These are phyloP conservation scores for Lecanicillium sp. DNA, from an alignment of 2,329 filamentous ascomycete genomes.

Conservation along the genomic window DNA sequence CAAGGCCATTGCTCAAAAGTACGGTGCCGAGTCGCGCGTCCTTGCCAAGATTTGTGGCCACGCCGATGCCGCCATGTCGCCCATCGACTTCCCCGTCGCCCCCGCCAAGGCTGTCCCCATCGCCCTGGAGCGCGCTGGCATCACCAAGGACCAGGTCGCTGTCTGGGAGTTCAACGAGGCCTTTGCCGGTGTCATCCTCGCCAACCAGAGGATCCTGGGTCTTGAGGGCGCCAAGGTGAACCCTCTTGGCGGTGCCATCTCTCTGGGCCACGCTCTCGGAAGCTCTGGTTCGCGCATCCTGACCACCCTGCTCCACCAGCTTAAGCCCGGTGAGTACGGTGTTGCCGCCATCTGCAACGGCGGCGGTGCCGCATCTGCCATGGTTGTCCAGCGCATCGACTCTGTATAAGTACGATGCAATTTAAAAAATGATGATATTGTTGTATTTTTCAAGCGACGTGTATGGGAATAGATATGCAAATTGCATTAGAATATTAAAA, in stretches of 20 bases:
- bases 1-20: conserved; percentile 72
- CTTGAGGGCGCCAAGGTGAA: conserved; percentile 77
- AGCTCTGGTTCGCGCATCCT: conserved; percentile 91
- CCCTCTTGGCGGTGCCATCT: conserved; percentile 83
- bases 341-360: conserved; percentile 96
- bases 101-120: conserved; percentile 89
- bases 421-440: neutral
- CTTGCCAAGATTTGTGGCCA: conserved; percentile 80
- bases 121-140: conserved; percentile 79
- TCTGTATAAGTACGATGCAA: conserved; percentile 31
- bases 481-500: neutral
- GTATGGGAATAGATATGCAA: neutral
- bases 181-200: conserved; percentile 90
- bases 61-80: conserved; percentile 83
- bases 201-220: conserved; percentile 86
- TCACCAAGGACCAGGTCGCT: conserved; percentile 84
- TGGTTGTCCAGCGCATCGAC: conserved; percentile 81
- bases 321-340: conserved; percentile 88
- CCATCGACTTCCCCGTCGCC: conserved; percentile 90
- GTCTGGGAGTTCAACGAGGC: conserved; percentile 99
- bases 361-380: conserved; percentile 81
- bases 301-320: conserved; percentile 82
- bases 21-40: conserved; percentile 68
- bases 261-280: conserved; percentile 82
- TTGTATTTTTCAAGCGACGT: neutral